Conservation (phyloP, 805 yeast genomes). For the Spathaspora passalidarum region DNA sequence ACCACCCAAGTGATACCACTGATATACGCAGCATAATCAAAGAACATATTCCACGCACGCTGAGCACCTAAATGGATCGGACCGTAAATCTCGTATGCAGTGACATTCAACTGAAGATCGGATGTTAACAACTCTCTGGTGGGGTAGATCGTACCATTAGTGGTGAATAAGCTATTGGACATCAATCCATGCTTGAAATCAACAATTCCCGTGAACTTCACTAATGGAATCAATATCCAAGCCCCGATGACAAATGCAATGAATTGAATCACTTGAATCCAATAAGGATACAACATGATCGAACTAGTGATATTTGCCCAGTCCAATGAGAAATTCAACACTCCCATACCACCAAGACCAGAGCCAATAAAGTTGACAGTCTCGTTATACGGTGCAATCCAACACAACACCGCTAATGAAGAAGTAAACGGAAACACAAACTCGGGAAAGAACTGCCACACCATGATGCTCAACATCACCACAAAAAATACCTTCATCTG, state of each 20-base stretch:
- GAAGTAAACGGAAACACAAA: slow-evolving; percentile 46
- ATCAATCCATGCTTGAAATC: slow-evolving; percentile 39
- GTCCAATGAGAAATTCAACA: slow-evolving; percentile 46
- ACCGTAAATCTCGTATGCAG: slow-evolving; percentile 45
- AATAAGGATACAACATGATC: slow-evolving; percentile 50
- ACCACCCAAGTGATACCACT: slow-evolving; percentile 48
- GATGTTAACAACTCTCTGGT: slow-evolving; percentile 37
- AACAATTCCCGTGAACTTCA: slow-evolving; percentile 40
- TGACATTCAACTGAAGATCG: slow-evolving; percentile 38
- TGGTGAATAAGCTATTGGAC: slow-evolving; percentile 42
- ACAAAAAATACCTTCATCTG: slow-evolving; percentile 38
- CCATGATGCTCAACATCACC: slow-evolving; percentile 31
- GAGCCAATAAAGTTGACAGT: slow-evolving; percentile 45
- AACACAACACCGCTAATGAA: slow-evolving; percentile 48
- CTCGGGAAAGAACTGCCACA: slow-evolving; percentile 52
- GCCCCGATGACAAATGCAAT: slow-evolving; percentile 45
- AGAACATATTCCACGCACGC: slow-evolving; percentile 49
- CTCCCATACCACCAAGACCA: slow-evolving; percentile 53
- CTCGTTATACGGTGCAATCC: slow-evolving; percentile 43
- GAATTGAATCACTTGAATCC: slow-evolving; percentile 51
- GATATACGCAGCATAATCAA: slow-evolving; percentile 51
- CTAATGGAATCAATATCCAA: slow-evolving; percentile 48
- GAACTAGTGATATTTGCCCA: slow-evolving; percentile 53
- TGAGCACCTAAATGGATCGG: slow-evolving; percentile 48
- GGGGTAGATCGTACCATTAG: slow-evolving; percentile 41